These are phyloP conservation scores for Tremella fuciformis DNA, from an alignment of 768 basidiomycete species.

Conservation along the genomic window DNA sequence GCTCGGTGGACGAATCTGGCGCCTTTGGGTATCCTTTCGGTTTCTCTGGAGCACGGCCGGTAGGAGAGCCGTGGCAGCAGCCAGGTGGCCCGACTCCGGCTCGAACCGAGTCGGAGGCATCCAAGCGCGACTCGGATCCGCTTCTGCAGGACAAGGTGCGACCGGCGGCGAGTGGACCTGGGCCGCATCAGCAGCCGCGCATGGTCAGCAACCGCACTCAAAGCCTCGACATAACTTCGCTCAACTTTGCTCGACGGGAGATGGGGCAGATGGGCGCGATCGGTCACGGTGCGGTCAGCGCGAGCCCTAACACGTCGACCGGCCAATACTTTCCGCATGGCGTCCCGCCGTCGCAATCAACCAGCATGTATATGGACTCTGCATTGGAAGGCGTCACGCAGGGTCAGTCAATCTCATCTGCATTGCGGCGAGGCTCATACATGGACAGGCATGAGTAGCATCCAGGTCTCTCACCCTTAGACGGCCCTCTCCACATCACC, in stretches of 20 bases:
- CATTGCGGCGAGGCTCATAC: not conserved
- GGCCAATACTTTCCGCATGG: conserved; percentile 33
- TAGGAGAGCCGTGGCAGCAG: not conserved
- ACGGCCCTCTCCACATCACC: not conserved
- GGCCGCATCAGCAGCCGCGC: conserved; percentile 12
- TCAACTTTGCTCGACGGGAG: conserved; percentile 31
- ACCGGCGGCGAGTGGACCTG: conserved; percentile 25
- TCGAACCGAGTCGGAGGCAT: conserved; percentile 21
- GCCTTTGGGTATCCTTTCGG: not conserved
- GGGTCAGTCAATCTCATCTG: conserved; percentile 19
- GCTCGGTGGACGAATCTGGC: not conserved
- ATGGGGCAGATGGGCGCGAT: conserved; percentile 25
- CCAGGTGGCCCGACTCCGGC: conserved; percentile 2
- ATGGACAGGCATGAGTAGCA: conserved; percentile 19
- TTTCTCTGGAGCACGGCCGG: conserved; percentile 32
- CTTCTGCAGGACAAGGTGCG: conserved; percentile 37
- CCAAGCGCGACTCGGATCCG: conserved; percentile 41
- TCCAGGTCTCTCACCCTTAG: conserved; percentile 25
- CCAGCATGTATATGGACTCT: conserved; percentile 5
- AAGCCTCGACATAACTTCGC: conserved; percentile 43
- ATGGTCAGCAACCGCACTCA: conserved; percentile 31
- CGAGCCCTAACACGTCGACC: conserved; percentile 39
- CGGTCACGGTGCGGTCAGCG: conserved; percentile 20
- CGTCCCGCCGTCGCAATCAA: conserved; percentile 14
- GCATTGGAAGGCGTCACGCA: conserved; percentile 27